Percentiles rank a stretch among this genome's conserved stretches.
Conservation (phyloP, 768 basidiomycete genomes). For the Leccinum disarticulatum region DNA sequence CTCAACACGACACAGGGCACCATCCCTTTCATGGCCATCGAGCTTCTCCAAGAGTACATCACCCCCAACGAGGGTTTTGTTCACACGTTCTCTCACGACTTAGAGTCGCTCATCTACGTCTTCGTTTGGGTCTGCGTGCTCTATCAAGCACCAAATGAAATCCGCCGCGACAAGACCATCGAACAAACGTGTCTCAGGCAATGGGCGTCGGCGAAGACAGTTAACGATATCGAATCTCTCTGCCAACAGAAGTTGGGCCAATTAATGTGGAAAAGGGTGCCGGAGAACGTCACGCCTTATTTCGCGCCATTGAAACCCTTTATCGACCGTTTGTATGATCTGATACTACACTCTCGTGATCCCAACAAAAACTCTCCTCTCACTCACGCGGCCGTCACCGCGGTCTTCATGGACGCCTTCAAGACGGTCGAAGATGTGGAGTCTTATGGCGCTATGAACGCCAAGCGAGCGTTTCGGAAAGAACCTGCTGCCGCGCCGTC, state of each 20-base stretch:
- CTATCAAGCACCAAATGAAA: no score
- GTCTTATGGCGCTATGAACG: neutral
- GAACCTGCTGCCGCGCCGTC: neutral
- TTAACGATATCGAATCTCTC: neutral
- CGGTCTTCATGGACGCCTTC: neutral
- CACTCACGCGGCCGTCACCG: neutral
- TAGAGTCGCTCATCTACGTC: no score
- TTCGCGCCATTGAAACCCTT: neutral
- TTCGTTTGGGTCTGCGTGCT: no score
- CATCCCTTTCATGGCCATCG: no score
- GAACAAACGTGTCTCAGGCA: no score
- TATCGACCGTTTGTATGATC: neutral
- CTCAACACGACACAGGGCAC: no score
- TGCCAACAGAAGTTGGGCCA: neutral
- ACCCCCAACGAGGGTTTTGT: no score
- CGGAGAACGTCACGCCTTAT: neutral
- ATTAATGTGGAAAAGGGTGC: neutral
- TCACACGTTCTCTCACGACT: no score
- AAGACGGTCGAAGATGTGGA: neutral
- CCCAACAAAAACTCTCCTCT: neutral
- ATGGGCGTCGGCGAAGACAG: no score
- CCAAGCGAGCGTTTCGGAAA: neutral
- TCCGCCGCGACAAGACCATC: no score
- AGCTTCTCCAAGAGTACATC: no score
- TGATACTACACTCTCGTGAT: no score